phyloP scores from a whole-genome alignment of 2,329 filamentous ascomycete species.

The Colletotrichum graminicola region DNA sequence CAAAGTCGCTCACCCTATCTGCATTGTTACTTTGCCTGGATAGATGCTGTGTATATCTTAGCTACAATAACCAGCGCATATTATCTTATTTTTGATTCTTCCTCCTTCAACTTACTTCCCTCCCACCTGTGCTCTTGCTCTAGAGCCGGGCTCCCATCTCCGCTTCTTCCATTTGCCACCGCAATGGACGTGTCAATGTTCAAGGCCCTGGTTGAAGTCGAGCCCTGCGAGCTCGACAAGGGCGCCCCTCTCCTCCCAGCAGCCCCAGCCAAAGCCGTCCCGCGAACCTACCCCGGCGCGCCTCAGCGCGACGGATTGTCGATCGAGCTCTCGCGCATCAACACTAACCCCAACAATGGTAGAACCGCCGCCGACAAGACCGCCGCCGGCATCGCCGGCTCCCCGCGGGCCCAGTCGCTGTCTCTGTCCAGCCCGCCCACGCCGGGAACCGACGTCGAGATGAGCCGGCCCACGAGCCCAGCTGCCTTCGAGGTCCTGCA shows the following conservation, averaged over 20 bases:
- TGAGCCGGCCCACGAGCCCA: constrained; percentile 65
- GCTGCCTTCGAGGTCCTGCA: constrained; percentile 61
- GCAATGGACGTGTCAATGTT: constrained; percentile 53
- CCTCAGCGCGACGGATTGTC: constrained; percentile 48
- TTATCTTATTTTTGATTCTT: neutral
- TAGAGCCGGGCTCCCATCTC: neutral
- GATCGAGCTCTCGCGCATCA: constrained; percentile 48
- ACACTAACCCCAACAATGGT: constrained; percentile 17
- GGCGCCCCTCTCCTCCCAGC: constrained; percentile 44
- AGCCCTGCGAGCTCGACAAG: constrained; percentile 44
- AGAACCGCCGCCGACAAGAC: neutral
- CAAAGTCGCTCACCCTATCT: neutral
- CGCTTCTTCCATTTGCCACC: too few relatives aligned
- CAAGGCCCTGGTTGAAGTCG: constrained; percentile 50
- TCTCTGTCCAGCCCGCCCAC: constrained; percentile 8
- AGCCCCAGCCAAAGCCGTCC: constrained; percentile 52
- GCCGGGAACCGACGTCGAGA: constrained; percentile 58
- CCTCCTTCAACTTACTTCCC: neutral
- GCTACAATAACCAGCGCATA: neutral
- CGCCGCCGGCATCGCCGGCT: neutral
- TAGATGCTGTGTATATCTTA: neutral
- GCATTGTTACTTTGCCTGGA: neutral
- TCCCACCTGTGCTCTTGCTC: neutral
- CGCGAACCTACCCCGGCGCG: constrained; percentile 55
- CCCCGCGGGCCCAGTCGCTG: constrained; percentile 18